Percentiles rank a stretch among this genome's conserved stretches.
Conservation (phyloP, 345 rosid species). For the Eucalyptus viminalis region DNA sequence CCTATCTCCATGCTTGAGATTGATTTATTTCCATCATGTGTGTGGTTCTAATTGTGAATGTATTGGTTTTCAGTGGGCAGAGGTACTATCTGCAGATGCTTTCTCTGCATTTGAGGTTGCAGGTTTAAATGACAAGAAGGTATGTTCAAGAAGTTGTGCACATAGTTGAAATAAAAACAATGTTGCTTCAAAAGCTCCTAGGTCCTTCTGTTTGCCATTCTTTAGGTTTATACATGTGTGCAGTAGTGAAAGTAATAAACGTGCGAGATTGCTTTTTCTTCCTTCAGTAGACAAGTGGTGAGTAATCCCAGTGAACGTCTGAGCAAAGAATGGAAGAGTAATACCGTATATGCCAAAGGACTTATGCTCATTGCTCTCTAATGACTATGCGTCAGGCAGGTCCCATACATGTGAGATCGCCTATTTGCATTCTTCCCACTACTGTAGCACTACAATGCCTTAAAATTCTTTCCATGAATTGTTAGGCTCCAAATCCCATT, state of each 20-base stretch:
- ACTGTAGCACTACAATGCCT: not conserved
- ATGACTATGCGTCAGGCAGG: not conserved
- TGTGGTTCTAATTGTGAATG: not conserved
- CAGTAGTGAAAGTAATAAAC: not conserved
- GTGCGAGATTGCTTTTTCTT: not conserved
- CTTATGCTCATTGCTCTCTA: not conserved
- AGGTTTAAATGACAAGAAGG: conserved; percentile 66
- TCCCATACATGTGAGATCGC: not conserved
- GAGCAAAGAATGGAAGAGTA: not conserved
- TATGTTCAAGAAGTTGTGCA: not conserved
- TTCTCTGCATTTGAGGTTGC: conserved; percentile 93
- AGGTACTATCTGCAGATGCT: conserved; percentile 90
- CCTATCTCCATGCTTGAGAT: not conserved
- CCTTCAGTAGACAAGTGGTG: not conserved
- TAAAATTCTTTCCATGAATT: not conserved
- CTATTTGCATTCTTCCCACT: not conserved
- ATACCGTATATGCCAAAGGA: not conserved
- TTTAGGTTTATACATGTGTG: not conserved
- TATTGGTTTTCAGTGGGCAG: conserved; percentile 63
- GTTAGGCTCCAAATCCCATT: not conserved
- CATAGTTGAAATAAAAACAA: not conserved
- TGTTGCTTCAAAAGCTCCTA: not conserved
- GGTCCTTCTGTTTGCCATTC: not conserved
- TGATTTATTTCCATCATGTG: not conserved
- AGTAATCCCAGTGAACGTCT: not conserved